A percentile compares a stretch with the other conserved stretches of the same genome.
Evolutionary conservation across 441 rosid species (phyloP).

Genomic region (Mallotus repandus): DNA sequence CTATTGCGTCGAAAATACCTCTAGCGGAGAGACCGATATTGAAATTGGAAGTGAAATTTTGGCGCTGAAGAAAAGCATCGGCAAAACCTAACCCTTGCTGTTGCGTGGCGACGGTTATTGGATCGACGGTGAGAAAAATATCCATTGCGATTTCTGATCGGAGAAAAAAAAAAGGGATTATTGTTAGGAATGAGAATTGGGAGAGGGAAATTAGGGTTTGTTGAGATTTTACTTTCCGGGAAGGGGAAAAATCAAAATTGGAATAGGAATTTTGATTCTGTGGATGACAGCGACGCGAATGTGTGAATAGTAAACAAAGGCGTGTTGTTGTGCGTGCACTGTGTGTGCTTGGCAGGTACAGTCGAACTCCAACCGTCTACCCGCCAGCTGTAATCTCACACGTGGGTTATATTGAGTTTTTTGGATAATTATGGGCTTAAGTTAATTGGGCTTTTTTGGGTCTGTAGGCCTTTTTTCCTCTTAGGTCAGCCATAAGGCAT

Average conservation of each 20-base stretch:
- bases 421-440: background rate
- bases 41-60: slow-evolving; percentile 21
- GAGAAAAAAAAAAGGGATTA: background rate
- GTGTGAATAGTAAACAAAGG: slow-evolving; percentile 10
- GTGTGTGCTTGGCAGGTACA: background rate
- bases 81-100: slow-evolving; percentile 56
- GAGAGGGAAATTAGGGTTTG: background rate
- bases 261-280: background rate
- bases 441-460: background rate
- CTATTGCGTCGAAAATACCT: slow-evolving; percentile 43
- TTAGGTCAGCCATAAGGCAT: background rate
- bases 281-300: background rate
- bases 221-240: slow-evolving; percentile 29
- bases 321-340: slow-evolving; percentile 2
- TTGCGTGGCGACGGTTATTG: slow-evolving; percentile 36
- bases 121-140: slow-evolving; percentile 44
- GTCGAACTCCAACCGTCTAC: background rate
- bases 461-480: background rate
- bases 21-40: slow-evolving; percentile 27
- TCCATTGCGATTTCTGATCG: slow-evolving; percentile 38
- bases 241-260: background rate
- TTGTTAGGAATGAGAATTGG: background rate
- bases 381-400: background rate
- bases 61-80: slow-evolving; percentile 41
- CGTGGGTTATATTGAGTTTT: background rate